Percentiles rank a stretch among this genome's conserved stretches.
Conservation (phyloP, 192 early-diverging fungal species). For the Allomyces javanicus region DNA sequence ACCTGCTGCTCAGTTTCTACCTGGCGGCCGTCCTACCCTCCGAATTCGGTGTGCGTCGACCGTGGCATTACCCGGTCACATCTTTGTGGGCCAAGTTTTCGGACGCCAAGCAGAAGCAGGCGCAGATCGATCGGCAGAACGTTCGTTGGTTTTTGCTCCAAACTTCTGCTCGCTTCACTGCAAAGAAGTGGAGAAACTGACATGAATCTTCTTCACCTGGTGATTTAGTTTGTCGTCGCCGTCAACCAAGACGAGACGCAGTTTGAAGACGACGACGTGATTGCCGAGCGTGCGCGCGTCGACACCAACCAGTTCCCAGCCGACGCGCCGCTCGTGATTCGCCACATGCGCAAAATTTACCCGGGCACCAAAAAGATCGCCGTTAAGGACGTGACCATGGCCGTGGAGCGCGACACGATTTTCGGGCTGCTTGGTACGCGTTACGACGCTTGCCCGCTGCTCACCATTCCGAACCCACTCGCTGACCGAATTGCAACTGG, state of each 20-base stretch:
- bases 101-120: conserved; percentile 7
- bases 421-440: conserved; percentile 34
- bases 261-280: conserved; percentile 46
- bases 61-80: conserved; percentile 33
- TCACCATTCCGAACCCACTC: no score
- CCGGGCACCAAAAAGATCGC: conserved; percentile 30
- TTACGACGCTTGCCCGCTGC: no score
- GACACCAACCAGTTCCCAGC: conserved; percentile 13
- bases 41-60: conserved; percentile 43
- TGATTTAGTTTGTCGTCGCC: conserved; percentile 1
- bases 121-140: background rate
- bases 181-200: no score
- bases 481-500: no score
- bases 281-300: conserved; percentile 34
- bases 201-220: no score
- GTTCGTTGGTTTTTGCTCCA: no score
- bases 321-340: conserved; percentile 30
- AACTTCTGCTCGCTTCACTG: no score
- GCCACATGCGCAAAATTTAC: conserved; percentile 38
- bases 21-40: conserved; percentile 28
- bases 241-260: conserved; percentile 19
- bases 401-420: conserved; percentile 31
- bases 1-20: conserved; percentile 22
- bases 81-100: conserved; percentile 12
- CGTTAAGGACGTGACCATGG: conserved; percentile 43